Evolutionary conservation across 2,329 filamentous ascomycete genomes (phyloP), one percentile per base, ranked within the genome.

Genomic region (Amesomyces nigricolor): DNA sequence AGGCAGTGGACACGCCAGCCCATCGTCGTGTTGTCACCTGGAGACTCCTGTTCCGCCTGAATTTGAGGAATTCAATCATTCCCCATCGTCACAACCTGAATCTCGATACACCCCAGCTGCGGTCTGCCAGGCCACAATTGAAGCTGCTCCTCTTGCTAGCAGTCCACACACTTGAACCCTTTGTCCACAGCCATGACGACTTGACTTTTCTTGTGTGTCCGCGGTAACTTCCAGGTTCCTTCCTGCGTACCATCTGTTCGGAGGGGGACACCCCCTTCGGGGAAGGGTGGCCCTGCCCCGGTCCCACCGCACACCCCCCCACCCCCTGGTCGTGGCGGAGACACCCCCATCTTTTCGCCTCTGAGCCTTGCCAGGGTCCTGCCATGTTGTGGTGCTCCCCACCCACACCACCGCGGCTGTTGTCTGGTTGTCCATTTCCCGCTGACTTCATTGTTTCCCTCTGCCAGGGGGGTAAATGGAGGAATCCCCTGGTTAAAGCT

Each of bases 381-480:
- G 51, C 56, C 45, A 38, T 30, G 16, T 53, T 39, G 48, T 44
- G 46, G 49, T 39, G 43, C 44, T 51, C 38, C 51, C 52, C 53
- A 54, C 46, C 45, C 57, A 50, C 48, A 49, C 22, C 26, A 37
- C 51, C 48, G 37, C 56, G 42, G 48, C 52, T 45, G 44, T 48
- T 56, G 30, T 46, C 32, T 53, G 38, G 43, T 48, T 54, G 44
- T 40, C 57, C 57, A 58, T 53, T 63, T 57, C 59, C 54, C 60
- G 56, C 58, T 63, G 60, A 62, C 62, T 61, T 63, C 62, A 61
- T 64, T 47, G 55, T 55, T 57, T 51, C 45, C 56, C 32, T 9
- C 32, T 47, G 22, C 37, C 39, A 17, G 47, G 42, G 51, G 55
- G 51, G 40, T 35, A 49, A 35, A 51, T 44, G 48, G 56, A 55